phyloP scores from a whole-genome alignment of 306 rosid genomes.

The Begonia peltatifolia region DNA sequence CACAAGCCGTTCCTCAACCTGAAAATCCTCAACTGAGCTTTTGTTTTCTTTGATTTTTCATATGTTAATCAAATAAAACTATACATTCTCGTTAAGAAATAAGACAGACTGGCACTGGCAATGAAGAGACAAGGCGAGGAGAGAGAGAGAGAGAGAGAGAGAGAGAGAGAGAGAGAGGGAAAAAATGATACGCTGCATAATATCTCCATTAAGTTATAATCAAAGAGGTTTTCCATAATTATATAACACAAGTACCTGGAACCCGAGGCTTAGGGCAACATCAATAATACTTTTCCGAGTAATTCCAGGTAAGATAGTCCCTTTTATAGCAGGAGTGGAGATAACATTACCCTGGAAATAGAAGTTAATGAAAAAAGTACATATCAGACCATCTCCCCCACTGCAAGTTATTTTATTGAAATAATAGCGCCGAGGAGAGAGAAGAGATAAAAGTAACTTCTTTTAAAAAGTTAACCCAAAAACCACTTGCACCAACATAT shows the following conservation, averaged over 20 bases:
- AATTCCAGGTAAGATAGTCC: conserved; percentile 94
- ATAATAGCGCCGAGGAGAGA: too few species aligned
- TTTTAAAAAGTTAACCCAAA: too few species aligned
- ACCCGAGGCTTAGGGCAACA: conserved; percentile 77
- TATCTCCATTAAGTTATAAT: neutral
- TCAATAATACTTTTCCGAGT: conserved; percentile 95
- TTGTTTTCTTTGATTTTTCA: neutral
- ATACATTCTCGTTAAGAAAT: neutral
- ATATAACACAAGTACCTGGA: conserved; percentile 43
- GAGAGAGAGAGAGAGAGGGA: neutral
- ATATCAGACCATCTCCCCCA: neutral
- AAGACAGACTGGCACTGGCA: too few species aligned
- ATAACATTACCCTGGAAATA: conserved; percentile 46
- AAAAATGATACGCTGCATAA: neutral
- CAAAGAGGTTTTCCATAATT: neutral
- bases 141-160: neutral
- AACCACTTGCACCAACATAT: too few species aligned
- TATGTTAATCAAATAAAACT: neutral
- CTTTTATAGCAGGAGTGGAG: conserved; percentile 78
- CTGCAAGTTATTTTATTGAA: too few species aligned
- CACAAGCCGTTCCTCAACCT: conserved; percentile 93
- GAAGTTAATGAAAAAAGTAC: neutral
- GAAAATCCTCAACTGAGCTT: conserved; percentile 15
- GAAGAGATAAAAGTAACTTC: too few species aligned
- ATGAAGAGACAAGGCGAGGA: neutral